phyloP scores from a whole-genome alignment of 257 asterid species.

The Paraleonurus japonicus region DNA sequence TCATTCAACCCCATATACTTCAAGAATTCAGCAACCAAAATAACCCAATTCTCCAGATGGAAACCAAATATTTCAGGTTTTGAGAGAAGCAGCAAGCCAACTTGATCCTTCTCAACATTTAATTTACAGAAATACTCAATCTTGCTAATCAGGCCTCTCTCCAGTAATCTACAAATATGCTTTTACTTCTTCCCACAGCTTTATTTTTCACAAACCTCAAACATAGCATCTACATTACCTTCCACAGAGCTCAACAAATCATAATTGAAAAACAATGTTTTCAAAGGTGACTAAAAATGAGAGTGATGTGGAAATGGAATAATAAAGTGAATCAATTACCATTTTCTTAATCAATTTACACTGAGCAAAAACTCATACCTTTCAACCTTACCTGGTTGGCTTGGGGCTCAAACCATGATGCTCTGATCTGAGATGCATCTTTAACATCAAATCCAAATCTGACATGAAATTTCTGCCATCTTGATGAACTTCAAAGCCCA shows the following conservation, averaged over 20 bases:
- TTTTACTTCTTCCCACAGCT: slow-evolving; percentile 44
- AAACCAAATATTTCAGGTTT: slow-evolving; percentile 45
- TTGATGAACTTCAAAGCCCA: not conserved
- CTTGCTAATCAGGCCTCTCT: slow-evolving; percentile 49
- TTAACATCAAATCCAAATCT: no score
- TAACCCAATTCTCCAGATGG: slow-evolving; percentile 37
- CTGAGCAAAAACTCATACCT: no score
- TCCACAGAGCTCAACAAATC: slow-evolving; percentile 45
- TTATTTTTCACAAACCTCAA: slow-evolving; percentile 49
- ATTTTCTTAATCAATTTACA: no score
- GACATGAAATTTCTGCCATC: no score
- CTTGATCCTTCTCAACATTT: slow-evolving; percentile 42
- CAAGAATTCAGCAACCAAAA: slow-evolving; percentile 48
- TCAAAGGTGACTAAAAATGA: slow-evolving; percentile 21
- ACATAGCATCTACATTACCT: slow-evolving; percentile 43
- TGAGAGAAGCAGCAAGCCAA: slow-evolving; percentile 53
- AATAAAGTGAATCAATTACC: no score
- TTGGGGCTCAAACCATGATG: no score
- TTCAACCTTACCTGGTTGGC: no score
- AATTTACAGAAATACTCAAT: slow-evolving; percentile 50
- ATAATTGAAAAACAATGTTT: slow-evolving; percentile 39
- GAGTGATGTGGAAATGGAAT: no score
- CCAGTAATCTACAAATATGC: slow-evolving; percentile 41
- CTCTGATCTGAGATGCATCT: no score
- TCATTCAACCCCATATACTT: slow-evolving; percentile 41